Base-by-base conservation (phyloP, 2,329 filamentous ascomycete species). In the Didymella lethalis region DNA sequence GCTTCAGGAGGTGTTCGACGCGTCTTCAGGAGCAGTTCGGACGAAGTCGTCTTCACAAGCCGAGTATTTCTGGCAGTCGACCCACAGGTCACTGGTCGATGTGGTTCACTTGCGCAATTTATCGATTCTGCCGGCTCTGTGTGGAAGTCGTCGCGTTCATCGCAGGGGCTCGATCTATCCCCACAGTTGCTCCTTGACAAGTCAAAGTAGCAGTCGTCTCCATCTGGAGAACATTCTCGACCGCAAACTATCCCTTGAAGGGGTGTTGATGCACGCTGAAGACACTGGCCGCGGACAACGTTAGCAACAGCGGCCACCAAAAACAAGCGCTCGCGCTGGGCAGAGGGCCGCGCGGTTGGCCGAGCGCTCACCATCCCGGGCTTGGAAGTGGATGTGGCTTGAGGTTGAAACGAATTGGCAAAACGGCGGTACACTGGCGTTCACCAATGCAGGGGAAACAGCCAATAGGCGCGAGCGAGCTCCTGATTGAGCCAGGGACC, bases 271-370 rank as follows among this genome's bases (percentile, higher is more conserved):
- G 45, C 18, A 49, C 49, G 28, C 36, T 34, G 18, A 48, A 11
- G 16, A 32, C 56, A 46, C 38, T 50, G 56, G 50, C 28, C 45
- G 38, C 49, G 43, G 49, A 32, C 56, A 58, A 54, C 56, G 56
- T 58, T 50, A 58, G 56, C 56, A 49, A 38, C 56, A 36, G 48
- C 54, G 45, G 50, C 45, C 40, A 12, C 50, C 45, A 54, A 50
- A 49, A 58, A 45, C 48, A 57, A 57, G 55, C 55, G 55, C 55
- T 58, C 40, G 43, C 48, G 34, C 40, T 52, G 16, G 48, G 44
- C 44, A 48, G 38, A 53, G 56, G 56, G 56, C 56, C 56, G 56
- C 56, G 56, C 46, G 54, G 56, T 58, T 58, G 56, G 56, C 56
- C 46, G 50, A 54, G 49, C 56, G 48, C 46, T 11, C 20, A 48